Evolutionary conservation across 257 asterid genomes (phyloP).

Genomic region (Rauvolfia tetraphylla): DNA sequence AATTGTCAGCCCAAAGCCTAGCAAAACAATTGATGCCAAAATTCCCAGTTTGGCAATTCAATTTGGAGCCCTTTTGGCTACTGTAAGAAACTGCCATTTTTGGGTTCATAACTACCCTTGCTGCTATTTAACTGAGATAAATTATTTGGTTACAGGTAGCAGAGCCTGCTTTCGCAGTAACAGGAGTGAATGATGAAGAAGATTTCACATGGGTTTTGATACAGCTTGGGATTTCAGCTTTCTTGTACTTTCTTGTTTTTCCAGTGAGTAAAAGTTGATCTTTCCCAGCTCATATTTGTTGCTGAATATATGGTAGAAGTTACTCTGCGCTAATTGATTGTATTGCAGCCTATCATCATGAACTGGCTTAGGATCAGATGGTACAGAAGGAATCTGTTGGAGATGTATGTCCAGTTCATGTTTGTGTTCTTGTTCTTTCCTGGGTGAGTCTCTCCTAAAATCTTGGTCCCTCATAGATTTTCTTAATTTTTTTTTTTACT

Average conservation of each 20-base stretch:
- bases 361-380: conserved; percentile 85
- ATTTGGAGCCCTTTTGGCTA: conserved; percentile 53
- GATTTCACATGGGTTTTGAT: conserved; percentile 54
- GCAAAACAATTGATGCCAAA: conserved; percentile 15
- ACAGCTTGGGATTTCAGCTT: conserved; percentile 66
- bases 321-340: not conserved
- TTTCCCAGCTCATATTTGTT: no score
- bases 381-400: conserved; percentile 71
- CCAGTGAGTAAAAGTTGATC: conserved; percentile 68
- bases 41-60: conserved; percentile 51
- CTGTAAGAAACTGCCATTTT: conserved; percentile 31
- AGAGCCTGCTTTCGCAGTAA: conserved; percentile 65
- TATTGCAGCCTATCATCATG: conserved; percentile 69
- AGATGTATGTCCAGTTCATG: conserved; percentile 88
- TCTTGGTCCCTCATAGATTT: not conserved
- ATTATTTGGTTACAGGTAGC: conserved; percentile 36
- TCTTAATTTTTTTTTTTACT: not conserved
- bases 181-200: conserved; percentile 61
- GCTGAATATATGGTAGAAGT: not conserved
- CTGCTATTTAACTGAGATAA: not conserved
- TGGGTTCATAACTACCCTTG: not conserved
- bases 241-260: conserved; percentile 60
- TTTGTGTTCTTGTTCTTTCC: conserved; percentile 78
- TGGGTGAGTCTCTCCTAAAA: conserved; percentile 44
- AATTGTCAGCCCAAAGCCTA: conserved; percentile 18